These are phyloP conservation scores for Rubia balearica DNA, from an alignment of 305 asterid species.

Conservation along the genomic window DNA sequence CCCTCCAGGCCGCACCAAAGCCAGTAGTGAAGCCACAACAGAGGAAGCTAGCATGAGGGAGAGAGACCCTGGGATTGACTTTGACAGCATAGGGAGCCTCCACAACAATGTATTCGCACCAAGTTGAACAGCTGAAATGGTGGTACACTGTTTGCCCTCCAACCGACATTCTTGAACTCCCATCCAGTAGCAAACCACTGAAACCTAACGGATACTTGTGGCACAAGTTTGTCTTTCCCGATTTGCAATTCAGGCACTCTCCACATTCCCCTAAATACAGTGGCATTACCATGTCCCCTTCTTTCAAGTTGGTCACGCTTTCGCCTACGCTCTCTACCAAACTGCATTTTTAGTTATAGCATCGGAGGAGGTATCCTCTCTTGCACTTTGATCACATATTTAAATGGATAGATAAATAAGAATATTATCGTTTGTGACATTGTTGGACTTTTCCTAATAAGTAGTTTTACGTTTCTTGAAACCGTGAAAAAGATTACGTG, in stretches of 20 bases:
- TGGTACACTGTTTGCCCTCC: conserved; percentile 47
- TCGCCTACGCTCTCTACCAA: conserved; percentile 64
- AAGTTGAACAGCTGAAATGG: conserved; percentile 61
- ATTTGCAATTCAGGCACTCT: conserved; percentile 53
- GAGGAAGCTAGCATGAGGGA: conserved; percentile 65
- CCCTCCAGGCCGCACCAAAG: conserved; percentile 57
- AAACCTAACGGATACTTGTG: conserved; percentile 45
- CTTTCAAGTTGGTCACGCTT: conserved; percentile 33
- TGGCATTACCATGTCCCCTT: conserved; percentile 63
- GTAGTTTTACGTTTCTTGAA: too few relatives aligned
- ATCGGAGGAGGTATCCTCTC: too few relatives aligned
- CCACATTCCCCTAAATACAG: conserved; percentile 65
- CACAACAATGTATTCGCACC: conserved; percentile 62
- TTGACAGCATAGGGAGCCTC: conserved; percentile 54
- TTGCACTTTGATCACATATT: too few relatives aligned
- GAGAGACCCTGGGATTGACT: conserved; percentile 56
- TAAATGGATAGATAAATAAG: too few relatives aligned
- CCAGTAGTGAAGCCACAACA: conserved; percentile 82
- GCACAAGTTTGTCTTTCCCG: conserved; percentile 66
- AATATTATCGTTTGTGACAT: too few relatives aligned
- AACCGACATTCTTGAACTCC: conserved; percentile 60
- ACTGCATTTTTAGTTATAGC: conserved; percentile 21
- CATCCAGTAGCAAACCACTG: conserved; percentile 48
- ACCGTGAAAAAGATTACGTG: too few relatives aligned
- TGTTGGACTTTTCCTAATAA: too few relatives aligned